Percentiles rank a stretch among this genome's conserved stretches.
These are phyloP conservation scores for Lathyrus oleraceus DNA, from an alignment of 306 rosid species.

Conservation along the genomic window DNA sequence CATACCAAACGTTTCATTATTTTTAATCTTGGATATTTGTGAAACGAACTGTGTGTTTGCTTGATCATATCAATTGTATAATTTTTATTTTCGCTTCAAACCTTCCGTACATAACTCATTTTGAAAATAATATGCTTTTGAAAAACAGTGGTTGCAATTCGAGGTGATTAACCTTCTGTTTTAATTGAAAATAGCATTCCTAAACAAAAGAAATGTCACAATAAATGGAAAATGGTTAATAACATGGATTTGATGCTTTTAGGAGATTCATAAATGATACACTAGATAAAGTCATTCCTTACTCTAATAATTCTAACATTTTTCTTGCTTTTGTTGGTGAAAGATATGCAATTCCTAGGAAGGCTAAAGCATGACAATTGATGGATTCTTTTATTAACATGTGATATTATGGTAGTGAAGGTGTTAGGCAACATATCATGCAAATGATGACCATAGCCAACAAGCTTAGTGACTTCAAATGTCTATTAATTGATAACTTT, in stretches of 20 bases:
- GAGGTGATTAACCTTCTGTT: background rate
- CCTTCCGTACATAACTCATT: background rate
- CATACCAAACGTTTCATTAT: too few species aligned
- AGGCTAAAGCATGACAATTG: background rate
- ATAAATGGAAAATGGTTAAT: background rate
- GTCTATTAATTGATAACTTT: background rate
- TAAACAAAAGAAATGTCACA: background rate
- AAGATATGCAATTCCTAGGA: background rate
- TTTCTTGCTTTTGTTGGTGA: background rate
- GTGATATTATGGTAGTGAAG: background rate
- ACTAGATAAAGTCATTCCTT: background rate
- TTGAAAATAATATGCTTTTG: background rate
- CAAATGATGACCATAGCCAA: background rate
- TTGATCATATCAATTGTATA: too few species aligned
- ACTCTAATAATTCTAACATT: background rate
- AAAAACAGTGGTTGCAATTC: too few species aligned
- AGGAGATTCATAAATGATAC: background rate
- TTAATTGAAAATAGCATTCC: background rate
- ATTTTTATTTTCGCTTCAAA: too few species aligned
- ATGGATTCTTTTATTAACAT: background rate
- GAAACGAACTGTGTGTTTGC: too few species aligned
- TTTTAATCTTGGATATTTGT: too few species aligned
- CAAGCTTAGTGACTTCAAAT: background rate
- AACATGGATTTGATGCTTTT: background rate
- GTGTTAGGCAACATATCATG: background rate